phyloP scores from a whole-genome alignment of 306 rosid genomes.

The Mimosa pudica region DNA sequence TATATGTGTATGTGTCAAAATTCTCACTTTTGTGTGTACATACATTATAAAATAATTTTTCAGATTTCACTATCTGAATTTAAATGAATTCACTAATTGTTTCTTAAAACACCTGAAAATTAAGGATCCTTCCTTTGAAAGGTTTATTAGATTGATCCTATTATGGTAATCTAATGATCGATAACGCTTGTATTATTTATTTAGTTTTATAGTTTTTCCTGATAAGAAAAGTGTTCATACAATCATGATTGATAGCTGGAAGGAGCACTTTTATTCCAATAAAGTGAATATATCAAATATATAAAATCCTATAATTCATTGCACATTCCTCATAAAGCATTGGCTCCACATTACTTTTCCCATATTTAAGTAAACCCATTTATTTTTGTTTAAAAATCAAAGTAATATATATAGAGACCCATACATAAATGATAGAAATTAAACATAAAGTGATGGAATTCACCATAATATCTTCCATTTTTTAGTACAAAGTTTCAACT shows the following conservation, averaged over 20 bases:
- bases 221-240: background rate
- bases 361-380: background rate
- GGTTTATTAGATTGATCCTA: background rate
- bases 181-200: background rate
- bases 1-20: background rate
- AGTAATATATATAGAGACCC: background rate
- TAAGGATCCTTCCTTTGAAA: background rate
- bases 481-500: background rate
- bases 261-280: background rate
- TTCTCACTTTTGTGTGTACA: background rate
- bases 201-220: background rate
- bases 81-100: background rate
- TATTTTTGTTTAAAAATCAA: background rate
- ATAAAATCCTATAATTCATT: background rate
- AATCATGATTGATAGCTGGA: background rate
- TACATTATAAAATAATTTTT: too few relatives aligned
- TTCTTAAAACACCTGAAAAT: background rate
- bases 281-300: too few relatives aligned
- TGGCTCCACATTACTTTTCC: background rate
- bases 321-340: background rate
- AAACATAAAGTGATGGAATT: constrained; percentile 3
- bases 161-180: background rate
- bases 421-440: constrained; percentile 2
- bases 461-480: background rate
- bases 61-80: background rate